Evolutionary conservation across 2,329 filamentous ascomycete species (phyloP).

Genomic region (Drechmeria coniospora): DNA sequence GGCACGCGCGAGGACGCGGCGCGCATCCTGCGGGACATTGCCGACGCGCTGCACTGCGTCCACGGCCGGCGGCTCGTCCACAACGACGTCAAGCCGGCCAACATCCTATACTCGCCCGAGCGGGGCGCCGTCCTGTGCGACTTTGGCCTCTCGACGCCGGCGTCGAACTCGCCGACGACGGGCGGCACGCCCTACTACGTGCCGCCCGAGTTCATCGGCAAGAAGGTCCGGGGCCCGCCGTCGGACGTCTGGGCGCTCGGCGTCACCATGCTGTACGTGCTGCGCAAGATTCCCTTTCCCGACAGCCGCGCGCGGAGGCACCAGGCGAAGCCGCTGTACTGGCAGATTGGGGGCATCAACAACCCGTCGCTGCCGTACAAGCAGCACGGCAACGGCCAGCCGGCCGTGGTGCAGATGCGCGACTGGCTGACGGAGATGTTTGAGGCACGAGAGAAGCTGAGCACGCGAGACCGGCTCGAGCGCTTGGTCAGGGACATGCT

Average conservation of each 20-base stretch:
- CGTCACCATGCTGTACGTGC: conserved; percentile 44
- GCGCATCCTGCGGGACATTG: conserved; percentile 38
- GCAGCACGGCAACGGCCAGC: conserved; percentile 20
- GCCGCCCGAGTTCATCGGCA: conserved; percentile 43
- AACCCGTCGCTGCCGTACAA: conserved; percentile 16
- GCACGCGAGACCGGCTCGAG: conserved; percentile 32
- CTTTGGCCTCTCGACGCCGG: conserved; percentile 39
- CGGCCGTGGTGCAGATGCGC: conserved; percentile 37
- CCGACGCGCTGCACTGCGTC: conserved; percentile 38
- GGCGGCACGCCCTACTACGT: conserved; percentile 48
- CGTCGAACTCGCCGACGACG: conserved; percentile 27
- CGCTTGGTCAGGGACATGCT: conserved; percentile 38
- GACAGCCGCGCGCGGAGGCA: conserved; percentile 32
- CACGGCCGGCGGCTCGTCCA: conserved; percentile 38
- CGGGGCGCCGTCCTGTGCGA: conserved; percentile 45
- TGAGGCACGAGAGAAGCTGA: conserved; percentile 29
- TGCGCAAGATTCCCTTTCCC: conserved; percentile 39
- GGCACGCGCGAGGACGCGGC: conserved; percentile 32
- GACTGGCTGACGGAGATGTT: conserved; percentile 39
- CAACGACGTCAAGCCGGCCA: conserved; percentile 48
- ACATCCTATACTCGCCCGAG: conserved; percentile 43
- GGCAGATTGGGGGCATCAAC: conserved; percentile 42
- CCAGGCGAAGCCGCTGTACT: conserved; percentile 37
- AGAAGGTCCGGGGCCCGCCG: conserved; percentile 34
- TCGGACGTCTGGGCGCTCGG: conserved; percentile 46